Conservation (phyloP, 768 basidiomycete genomes). For the Mycena chlorophos region DNA sequence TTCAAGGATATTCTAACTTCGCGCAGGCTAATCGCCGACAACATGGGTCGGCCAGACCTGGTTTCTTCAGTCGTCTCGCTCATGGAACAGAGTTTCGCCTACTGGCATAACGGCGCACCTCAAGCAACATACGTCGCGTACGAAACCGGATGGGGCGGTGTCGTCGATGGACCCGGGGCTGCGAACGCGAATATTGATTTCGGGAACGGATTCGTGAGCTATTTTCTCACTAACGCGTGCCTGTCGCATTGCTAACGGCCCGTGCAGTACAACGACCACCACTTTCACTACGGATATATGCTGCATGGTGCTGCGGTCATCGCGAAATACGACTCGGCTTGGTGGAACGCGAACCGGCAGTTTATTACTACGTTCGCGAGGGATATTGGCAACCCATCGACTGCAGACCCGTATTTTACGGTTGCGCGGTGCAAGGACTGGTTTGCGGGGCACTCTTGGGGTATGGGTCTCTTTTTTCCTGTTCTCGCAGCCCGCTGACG, state of each 20-base stretch:
- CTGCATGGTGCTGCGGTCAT: constrained; percentile 33
- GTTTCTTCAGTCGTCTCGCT: constrained; percentile 28
- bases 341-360: constrained; percentile 28
- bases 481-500: background rate
- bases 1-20: background rate
- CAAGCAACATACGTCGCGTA: constrained; percentile 30
- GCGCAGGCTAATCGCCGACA: constrained; percentile 33
- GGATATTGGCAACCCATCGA: constrained; percentile 36
- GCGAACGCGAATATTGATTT: constrained; percentile 32
- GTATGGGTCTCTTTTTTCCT: constrained; percentile 17
- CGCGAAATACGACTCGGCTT: constrained; percentile 29
- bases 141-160: constrained; percentile 38
- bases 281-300: constrained; percentile 39
- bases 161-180: constrained; percentile 33
- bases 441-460: constrained; percentile 41
- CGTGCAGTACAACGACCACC: constrained; percentile 35
- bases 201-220: constrained; percentile 32
- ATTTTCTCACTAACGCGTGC: background rate
- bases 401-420: constrained; percentile 32
- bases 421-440: constrained; percentile 35
- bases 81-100: constrained; percentile 27
- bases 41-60: constrained; percentile 33
- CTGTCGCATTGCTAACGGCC: background rate
- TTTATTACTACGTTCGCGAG: constrained; percentile 32
- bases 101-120: constrained; percentile 29